Base-by-base conservation (phyloP, 305 asterid genomes). In the Fraxinus platypoda region DNA sequence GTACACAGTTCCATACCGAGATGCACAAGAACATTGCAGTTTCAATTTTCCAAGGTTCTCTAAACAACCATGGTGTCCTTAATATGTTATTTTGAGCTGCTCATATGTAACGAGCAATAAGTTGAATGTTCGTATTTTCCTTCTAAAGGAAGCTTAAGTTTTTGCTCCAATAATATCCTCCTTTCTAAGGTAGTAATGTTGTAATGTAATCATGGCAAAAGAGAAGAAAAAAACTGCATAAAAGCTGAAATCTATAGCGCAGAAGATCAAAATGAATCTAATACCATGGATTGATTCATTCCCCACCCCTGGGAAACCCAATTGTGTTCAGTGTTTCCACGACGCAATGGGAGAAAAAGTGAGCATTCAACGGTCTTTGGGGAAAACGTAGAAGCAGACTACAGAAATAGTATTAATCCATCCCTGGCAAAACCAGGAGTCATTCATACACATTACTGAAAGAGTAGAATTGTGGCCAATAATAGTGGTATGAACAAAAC, bases 401-500 rank as follows among this genome's bases (percentile, higher is more conserved):
- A 12, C n/a, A 13, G 54, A 43, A 12, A 43, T 2, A 57, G 70
- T 59, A 46, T 46, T 34, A 46, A 13, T 46, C 19, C n/a, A 46
- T 46, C 19, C 19, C 15, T 46, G 6, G 66, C 28, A 19, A 21
- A 57, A 21, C 70, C 30, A 5, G 8, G 68, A 6, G 3, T 57
- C 28, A n/a, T 57, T 57, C 70, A 57, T 19, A 57, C 28, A 57
- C 25, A 8, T 17, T 57, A 21, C 28, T 57, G 70, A n/a, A 57
- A 57, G 28, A n/a, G 70, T 57, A 7, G 1, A 57, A 23, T 19
- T 57, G 70, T 19, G 3, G 28, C 28, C 28, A 57, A 57, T 8
- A 57, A 57, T 57, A 5, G 57, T 3, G 57, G 2, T 17, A 57
- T 57, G 70, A 57, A 7, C 13, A 19, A 17, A 77, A 85, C 91